Base-by-base conservation (phyloP, 2,329 filamentous ascomycete genomes). In the Apiospora sp. region DNA sequence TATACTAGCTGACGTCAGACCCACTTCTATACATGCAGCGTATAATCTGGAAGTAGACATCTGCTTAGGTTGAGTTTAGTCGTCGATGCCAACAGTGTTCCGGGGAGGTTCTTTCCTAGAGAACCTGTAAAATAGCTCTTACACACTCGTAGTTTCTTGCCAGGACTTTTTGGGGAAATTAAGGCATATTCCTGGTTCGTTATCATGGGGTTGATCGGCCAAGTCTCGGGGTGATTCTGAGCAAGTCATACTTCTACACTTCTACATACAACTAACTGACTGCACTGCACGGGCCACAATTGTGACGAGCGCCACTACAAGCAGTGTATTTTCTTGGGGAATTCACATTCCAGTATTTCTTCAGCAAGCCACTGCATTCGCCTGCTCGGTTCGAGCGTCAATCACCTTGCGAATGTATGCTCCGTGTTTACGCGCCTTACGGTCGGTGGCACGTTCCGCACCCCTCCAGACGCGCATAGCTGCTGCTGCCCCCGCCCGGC, bases 351-450 rank as follows among this genome's bases (percentile, higher is more conserved):
- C 34, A n/a, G 24, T 30, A 19, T 14, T 12, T 51, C 37, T 24
- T 48, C 68, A 58, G 48, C 61, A 69, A 69, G 43, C 77, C 72
- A 68, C 80, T 80, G 79, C 77, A 75, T 79, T 75, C 76, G 77
- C 75, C 76, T 67, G 79, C 79, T 81, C 79, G 67, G 70, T 51
- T 72, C 73, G 80, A 79, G 80, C 80, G 76, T 75, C 78, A 78
- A 78, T 75, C 70, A 76, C 74, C 75, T 77, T 41, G 34, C 58
- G 78, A 76, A 81, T 81, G 80, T 79, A 78, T 80, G 78, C 74
- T 72, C 73, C 74, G 75, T 78, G 77, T 76, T 74, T 76, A 49
- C 78, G 80, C 77, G 79, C 78, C 76, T 75, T 78, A 75, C 79
- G 78, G 71, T 78, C 74, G 46, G 76, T 77, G 74, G 76, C 77